These are phyloP conservation scores for Lanzia echinophila DNA, from an alignment of 2,329 filamentous ascomycete genomes.

Conservation along the genomic window DNA sequence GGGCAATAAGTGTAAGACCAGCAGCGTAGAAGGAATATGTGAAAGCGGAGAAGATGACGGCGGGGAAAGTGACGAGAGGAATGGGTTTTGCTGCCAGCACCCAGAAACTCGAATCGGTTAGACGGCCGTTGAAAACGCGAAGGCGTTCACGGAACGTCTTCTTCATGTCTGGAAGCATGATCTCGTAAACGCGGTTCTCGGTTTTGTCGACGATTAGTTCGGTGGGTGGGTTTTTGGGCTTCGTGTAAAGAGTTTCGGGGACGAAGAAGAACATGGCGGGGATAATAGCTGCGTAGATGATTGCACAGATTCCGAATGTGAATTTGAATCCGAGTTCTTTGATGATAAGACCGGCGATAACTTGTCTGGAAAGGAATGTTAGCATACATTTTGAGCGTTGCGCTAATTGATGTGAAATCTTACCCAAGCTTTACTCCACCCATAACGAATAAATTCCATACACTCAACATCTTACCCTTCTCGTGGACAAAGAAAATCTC, in stretches of 20 bases:
- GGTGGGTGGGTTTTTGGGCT: conserved; percentile 9
- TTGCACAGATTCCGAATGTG: conserved; percentile 34
- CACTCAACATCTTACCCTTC: conserved; percentile 31
- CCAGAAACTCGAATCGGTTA: conserved; percentile 33
- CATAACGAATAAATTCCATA: conserved; percentile 25
- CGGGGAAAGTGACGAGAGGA: conserved; percentile 44
- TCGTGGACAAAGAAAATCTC: conserved; percentile 43
- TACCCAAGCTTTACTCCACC: conserved; percentile 28
- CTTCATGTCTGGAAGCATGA: conserved; percentile 20
- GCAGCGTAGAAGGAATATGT: conserved; percentile 22
- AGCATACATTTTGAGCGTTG: background rate
- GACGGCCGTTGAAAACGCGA: conserved; percentile 34
- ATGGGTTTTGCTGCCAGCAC: conserved; percentile 38
- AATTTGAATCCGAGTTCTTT: conserved; percentile 31
- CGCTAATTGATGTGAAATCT: background rate
- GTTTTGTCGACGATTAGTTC: conserved; percentile 23
- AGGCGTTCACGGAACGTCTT: conserved; percentile 34
- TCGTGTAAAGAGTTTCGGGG: conserved; percentile 36
- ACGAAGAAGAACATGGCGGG: conserved; percentile 39
- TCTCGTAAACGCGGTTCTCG: conserved; percentile 22
- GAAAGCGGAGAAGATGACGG: conserved; percentile 31
- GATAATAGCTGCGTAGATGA: conserved; percentile 37
- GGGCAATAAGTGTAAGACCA: conserved; percentile 22
- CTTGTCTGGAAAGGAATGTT: conserved; percentile 29
- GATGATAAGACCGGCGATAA: conserved; percentile 37